A percentile compares a stretch with the other conserved stretches of the same genome.
These are phyloP conservation scores for Candolleomyces eurysporus DNA, from an alignment of 768 basidiomycete species.

Conservation along the genomic window DNA sequence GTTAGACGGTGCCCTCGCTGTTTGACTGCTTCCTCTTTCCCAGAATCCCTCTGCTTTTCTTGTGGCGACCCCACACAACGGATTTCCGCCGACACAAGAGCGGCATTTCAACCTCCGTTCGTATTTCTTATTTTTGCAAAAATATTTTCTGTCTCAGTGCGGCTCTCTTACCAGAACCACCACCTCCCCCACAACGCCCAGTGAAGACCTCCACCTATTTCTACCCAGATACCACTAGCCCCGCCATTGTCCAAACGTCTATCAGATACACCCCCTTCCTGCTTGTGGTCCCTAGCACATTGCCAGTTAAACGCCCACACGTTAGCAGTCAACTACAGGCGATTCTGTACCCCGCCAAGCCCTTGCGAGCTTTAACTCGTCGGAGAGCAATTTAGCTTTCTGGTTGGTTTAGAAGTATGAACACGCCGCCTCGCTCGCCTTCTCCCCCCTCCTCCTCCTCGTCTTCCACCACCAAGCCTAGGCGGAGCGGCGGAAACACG, in stretches of 20 bases:
- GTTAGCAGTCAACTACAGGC: not conserved
- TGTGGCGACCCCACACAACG: not conserved
- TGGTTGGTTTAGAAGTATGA: slow-evolving; percentile 5
- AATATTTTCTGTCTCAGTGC: slow-evolving; percentile 3
- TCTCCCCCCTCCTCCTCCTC: not conserved
- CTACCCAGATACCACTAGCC: not conserved
- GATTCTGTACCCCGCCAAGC: not conserved
- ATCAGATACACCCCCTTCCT: not conserved
- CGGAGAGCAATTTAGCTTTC: slow-evolving; percentile 2
- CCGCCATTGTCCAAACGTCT: not conserved
- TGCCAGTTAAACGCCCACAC: not conserved
- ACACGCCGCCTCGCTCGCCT: slow-evolving; percentile 1
- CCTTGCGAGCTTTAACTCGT: not conserved
- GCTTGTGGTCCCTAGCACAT: not conserved
- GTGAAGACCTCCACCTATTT: not conserved
- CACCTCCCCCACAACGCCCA: not conserved
- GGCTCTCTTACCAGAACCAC: not conserved
- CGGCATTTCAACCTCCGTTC: slow-evolving; percentile 5
- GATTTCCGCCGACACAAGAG: slow-evolving; percentile 1
- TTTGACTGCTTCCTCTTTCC: not conserved
- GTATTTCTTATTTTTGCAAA: not conserved
- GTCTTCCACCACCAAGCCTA: not conserved
- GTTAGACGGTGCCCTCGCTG: not conserved
- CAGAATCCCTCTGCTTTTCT: not conserved
- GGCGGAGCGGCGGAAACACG: not conserved